These are phyloP conservation scores for Magnaporthiopsis rhizophila DNA, from an alignment of 2,329 filamentous ascomycete species.

Conservation along the genomic window DNA sequence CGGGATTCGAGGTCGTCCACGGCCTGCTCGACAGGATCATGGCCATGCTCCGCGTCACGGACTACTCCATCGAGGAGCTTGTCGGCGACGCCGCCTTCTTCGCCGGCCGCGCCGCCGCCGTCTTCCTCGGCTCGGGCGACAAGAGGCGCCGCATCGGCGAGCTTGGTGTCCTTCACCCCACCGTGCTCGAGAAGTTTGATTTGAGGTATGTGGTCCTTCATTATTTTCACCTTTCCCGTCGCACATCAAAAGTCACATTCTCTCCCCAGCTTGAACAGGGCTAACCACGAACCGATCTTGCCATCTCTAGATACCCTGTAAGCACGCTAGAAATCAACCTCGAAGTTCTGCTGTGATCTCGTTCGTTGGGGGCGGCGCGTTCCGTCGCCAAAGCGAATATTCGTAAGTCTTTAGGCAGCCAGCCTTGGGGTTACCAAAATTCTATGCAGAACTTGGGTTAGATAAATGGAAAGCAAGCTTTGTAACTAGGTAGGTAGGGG, in stretches of 20 bases:
- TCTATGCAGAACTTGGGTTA: not conserved
- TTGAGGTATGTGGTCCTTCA: constrained; percentile 51
- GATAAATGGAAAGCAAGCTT: not conserved
- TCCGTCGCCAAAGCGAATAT: not conserved
- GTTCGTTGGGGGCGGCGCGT: not conserved
- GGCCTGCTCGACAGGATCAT: constrained; percentile 87
- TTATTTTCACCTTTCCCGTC: not conserved
- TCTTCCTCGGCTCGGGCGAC: constrained; percentile 62
- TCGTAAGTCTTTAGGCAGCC: not conserved
- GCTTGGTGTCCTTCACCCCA: constrained; percentile 90
- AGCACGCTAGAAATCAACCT: constrained; percentile 93
- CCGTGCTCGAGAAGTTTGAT: constrained; percentile 88
- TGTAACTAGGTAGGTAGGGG: not conserved
- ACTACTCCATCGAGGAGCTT: constrained; percentile 86
- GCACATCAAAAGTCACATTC: not conserved
- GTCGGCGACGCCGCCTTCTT: constrained; percentile 90
- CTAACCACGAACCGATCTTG: not conserved
- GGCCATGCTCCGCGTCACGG: constrained; percentile 77
- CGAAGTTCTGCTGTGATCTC: constrained; percentile 70
- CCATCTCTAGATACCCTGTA: constrained; percentile 63
- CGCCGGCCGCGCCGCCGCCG: constrained; percentile 76
- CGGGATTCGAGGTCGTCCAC: constrained; percentile 92
- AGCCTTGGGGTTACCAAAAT: not conserved
- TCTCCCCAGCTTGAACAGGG: not conserved
- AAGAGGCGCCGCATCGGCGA: constrained; percentile 73